These are phyloP conservation scores for Larix kaempferi DNA, from an alignment of 75 land plant genomes.

Conservation along the genomic window DNA sequence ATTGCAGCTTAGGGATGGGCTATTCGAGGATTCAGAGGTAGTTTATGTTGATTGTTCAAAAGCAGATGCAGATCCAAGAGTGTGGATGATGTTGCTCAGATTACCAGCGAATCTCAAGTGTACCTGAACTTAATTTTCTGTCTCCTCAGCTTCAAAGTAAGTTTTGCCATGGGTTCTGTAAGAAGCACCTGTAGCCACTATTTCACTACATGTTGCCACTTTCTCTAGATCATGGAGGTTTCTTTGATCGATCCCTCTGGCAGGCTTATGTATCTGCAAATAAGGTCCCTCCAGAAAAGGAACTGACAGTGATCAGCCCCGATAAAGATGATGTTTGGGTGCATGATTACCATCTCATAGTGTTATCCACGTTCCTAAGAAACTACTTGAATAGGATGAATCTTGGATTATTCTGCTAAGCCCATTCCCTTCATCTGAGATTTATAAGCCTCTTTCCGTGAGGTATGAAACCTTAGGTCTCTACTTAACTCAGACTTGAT, in stretches of 20 bases:
- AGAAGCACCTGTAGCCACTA: slow-evolving; percentile 82
- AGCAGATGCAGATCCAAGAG: slow-evolving; percentile 60
- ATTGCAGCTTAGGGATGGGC: slow-evolving; percentile 65
- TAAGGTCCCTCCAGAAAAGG: slow-evolving; percentile 68
- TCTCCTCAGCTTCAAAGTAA: slow-evolving; percentile 50
- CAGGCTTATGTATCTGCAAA: slow-evolving; percentile 79
- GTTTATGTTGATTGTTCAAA: slow-evolving; percentile 73
- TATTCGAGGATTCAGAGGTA: slow-evolving; percentile 56
- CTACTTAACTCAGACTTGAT: slow-evolving; percentile 70
- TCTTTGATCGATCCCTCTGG: slow-evolving; percentile 70
- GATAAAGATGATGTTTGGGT: slow-evolving; percentile 58
- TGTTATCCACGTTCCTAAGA: slow-evolving; percentile 71
- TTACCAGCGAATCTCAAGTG: slow-evolving; percentile 55
- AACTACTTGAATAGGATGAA: slow-evolving; percentile 55
- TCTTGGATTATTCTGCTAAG: slow-evolving; percentile 58
- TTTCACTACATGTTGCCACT: slow-evolving; percentile 92
- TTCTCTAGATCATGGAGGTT: slow-evolving; percentile 68
- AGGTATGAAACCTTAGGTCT: slow-evolving; percentile 67
- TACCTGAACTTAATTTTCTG: slow-evolving; percentile 57
- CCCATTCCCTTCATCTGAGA: slow-evolving; percentile 73
- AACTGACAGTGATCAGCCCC: slow-evolving; percentile 65
- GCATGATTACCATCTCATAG: slow-evolving; percentile 83
- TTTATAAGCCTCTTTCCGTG: slow-evolving; percentile 74
- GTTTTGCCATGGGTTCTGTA: slow-evolving; percentile 86
- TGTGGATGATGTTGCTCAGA: slow-evolving; percentile 70